Evolutionary conservation across 2,329 filamentous ascomycete species (phyloP), one percentile per base, ranked within the genome.

Genomic region (Fusarium tjaetaba): DNA sequence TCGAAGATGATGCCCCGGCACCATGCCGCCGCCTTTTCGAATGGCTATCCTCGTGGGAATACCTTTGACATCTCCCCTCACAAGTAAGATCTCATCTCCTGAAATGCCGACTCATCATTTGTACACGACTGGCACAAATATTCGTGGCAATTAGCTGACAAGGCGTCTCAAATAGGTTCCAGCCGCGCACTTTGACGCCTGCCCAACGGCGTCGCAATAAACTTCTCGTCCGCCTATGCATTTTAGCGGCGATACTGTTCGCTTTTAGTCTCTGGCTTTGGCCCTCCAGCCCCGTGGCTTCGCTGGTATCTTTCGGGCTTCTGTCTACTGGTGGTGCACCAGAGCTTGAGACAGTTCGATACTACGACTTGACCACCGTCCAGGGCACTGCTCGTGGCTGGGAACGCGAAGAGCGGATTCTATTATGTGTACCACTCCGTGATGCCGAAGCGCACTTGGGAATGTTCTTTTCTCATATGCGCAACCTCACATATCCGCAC

Each of bases 381-480:
- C 93, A 96, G 81, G 96, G 96, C 51, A 96, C 95, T 13, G 94
- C 94, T 59, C 91, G 93, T 74, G 97, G 96, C 11, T 99, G 96
- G 96, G 96, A 98, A 83, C 89, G 95, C 68, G 96, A 97, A 81
- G 96, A 99, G 85, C 91, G 96, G 73, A 97, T 99, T 75, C 87
- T 99, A 38, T 89, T 99, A 65, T 98, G 96, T 82, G 96, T 97
- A 22, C 96, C 96, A 49, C 89, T 99, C 62, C 91, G 96, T 82
- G 97, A 99, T 82, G 96, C 96, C 51, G 92, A 97, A 79, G 88
- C 94, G 32, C 96, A 99, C 87, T 85, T 99, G 55, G 90, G 92
- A 70, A 98, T 99, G 96, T 98, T 99, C 88, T 99, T 99, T 85
- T 93, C 93, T n/a, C 97, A 99, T 81, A 88, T 99, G 66, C 92